phyloP scores from a whole-genome alignment of 2,329 filamentous ascomycete species.

The Aspergillus proliferans region DNA sequence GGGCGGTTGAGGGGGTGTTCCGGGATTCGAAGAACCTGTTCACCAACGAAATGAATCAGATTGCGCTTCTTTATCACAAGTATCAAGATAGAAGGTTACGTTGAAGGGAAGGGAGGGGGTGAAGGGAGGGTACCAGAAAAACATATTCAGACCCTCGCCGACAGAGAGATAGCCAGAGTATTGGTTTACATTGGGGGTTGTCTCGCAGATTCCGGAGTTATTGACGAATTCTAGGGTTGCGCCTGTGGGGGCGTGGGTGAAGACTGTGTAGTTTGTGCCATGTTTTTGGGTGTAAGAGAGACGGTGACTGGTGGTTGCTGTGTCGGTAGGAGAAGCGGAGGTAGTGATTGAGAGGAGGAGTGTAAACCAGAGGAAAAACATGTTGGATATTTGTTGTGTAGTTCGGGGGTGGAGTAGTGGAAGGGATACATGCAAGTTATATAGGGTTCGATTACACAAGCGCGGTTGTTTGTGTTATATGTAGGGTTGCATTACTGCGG shows the following conservation, averaged over 20 bases:
- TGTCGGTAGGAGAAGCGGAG: no score
- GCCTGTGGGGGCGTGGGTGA: constrained; percentile 44
- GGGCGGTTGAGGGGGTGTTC: constrained; percentile 39
- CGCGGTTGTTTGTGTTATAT: no score
- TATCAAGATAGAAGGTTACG: neutral
- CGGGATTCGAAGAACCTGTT: constrained; percentile 44
- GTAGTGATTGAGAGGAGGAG: no score
- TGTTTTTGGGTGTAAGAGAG: constrained; percentile 13
- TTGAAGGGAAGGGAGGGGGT: neutral
- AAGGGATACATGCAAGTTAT: no score
- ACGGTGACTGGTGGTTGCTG: no score
- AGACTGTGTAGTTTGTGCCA: constrained; percentile 41
- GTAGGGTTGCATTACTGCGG: no score
- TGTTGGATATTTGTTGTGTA: no score
- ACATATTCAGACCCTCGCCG: constrained; percentile 41
- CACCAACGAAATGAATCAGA: neutral
- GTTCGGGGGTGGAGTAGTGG: no score
- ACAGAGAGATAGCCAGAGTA: constrained; percentile 49
- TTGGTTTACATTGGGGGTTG: constrained; percentile 45
- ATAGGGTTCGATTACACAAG: no score
- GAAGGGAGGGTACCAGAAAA: constrained; percentile 31
- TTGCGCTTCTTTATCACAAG: neutral
- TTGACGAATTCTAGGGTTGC: constrained; percentile 44
- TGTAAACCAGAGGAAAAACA: no score
- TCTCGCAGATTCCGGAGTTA: constrained; percentile 49